These are phyloP conservation scores for Breviolum minutum DNA, from an alignment of 73 alveolate genomes.

Conservation along the genomic window DNA sequence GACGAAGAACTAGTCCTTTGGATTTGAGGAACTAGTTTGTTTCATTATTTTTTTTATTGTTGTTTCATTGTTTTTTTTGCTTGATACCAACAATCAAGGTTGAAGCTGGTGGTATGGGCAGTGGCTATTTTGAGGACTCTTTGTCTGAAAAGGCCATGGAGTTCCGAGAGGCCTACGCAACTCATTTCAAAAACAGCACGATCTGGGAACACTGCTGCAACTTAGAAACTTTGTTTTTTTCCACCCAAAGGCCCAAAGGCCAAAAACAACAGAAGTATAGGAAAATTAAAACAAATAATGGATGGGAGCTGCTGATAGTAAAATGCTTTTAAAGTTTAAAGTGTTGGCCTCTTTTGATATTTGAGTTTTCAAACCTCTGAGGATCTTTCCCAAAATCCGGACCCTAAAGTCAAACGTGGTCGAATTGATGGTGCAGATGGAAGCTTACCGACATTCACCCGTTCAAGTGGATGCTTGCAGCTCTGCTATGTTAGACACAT, in stretches of 20 bases:
- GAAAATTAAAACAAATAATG: neutral
- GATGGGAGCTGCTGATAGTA: no score
- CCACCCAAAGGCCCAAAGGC: no score
- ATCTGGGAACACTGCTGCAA: no score
- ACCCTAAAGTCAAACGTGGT: neutral
- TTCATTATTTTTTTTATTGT: neutral
- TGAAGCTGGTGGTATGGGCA: neutral
- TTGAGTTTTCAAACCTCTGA: neutral
- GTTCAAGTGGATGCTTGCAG: neutral
- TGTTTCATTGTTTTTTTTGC: neutral
- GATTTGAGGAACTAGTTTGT: neutral
- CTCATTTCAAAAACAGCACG: no score
- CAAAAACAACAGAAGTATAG: neutral
- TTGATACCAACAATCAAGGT: neutral
- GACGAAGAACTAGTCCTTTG: neutral
- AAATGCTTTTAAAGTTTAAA: neutral
- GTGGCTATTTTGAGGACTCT: no score
- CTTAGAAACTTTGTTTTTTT: no score
- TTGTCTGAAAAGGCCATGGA: no score
- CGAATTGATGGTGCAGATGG: neutral
- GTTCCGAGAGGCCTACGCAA: no score
- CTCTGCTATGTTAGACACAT: neutral
- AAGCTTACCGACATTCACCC: neutral
- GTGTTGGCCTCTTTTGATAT: neutral
- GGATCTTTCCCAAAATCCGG: constrained; percentile 21